Evolutionary conservation across 768 basidiomycete genomes (phyloP), one percentile per base, ranked within the genome.

Genomic region (Collybiopsis confluens): DNA sequence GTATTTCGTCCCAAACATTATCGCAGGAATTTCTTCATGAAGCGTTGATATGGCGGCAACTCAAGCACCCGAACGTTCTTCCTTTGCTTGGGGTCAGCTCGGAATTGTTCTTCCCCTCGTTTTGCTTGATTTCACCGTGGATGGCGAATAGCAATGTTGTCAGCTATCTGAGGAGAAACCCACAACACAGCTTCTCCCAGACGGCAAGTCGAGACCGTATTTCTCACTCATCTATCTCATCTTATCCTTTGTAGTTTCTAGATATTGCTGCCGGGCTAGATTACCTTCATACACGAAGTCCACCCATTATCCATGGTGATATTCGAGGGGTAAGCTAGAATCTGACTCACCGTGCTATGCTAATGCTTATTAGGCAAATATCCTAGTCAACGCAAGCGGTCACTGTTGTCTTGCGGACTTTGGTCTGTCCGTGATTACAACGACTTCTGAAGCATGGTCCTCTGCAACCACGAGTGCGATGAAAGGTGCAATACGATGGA

Each of bases 231-330:
- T 33, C 30, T 33, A 33, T 33, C 30, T 33, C 30, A 13, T 33
- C 13, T 6, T 6, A 33, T 42, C n/a, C 37, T 4, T 15, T 28
- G 4, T 9, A 51, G 49, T 10, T 51, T 18, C 10, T 11, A 7
- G 49, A 51, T 20, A 51, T 67, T 9, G 63, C 65, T 0, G 55
- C 56, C 41, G 68, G 63, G 8, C 46, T 70, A 2, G 38, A 41
- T 7, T 66, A 62, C 47, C 50, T 68, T 48, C 69, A 69, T 47
- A 55, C 54, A 28, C 40, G 59, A 4, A 30, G 33, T 15, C 65
- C 65, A 2, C 64, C 65, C 1, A 59, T 68, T n/a, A 49, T 62
- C 4, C 69, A 69, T 37, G 64, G 65, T 1, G 63, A 61, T 33
- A 38, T 69, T 23, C 59, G 59, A 42, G 64, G 65, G 13, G 45